Evolutionary conservation across 768 basidiomycete species (phyloP), one percentile per base, ranked within the genome.

Genomic region (Lyophyllum shimeji): DNA sequence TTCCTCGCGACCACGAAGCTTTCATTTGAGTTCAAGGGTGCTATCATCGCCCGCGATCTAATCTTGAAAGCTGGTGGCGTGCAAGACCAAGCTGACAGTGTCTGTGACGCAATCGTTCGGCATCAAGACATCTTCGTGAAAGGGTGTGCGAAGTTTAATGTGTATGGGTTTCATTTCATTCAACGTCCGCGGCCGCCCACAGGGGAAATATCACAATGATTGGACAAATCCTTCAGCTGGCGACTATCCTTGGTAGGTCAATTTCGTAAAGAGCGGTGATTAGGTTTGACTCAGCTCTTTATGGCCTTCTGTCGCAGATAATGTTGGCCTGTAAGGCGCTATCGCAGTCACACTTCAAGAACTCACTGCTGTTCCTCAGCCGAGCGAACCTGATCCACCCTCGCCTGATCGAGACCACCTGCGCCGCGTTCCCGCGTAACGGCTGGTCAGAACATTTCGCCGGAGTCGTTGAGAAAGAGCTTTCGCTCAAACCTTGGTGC

Each of bases 1-100:
- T 82, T 76, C 60, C 69, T 81, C 45, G 58, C 74, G n/a, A 79
- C 75, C 23, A 82, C 82, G n/a, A 80, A 80, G 57, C 67, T 82
- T 66, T 79, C 77, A 13, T 82, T 83, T 61, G 82, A 83, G 67
- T 82, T 80, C 70, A 79, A 79, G 63, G 79, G 81, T 46, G 81
- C 73, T 18, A 78, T 82, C 50, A 72, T 82, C 12, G 81, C 79
- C 33, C 75, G 80, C 29, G 77, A 81, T 50, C 68, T 77, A 39
- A 77, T 82, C 40, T 63, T 79, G 21, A 62, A 74, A 25, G 64
- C 67, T 4, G 76, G 75, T 1, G 78, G 77, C 12, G 66, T 68
- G 0, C 76, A 77, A 64, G 78, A 82, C 60, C 77, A 81, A 58
- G 80, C 81, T 12, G 81, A 82, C 60, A 73, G 74, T 46, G 74